A percentile compares a stretch with the other conserved stretches of the same genome.
These are phyloP conservation scores for Ascodesmis nigricans DNA, from an alignment of 495 filamentous ascomycete species.

Conservation along the genomic window DNA sequence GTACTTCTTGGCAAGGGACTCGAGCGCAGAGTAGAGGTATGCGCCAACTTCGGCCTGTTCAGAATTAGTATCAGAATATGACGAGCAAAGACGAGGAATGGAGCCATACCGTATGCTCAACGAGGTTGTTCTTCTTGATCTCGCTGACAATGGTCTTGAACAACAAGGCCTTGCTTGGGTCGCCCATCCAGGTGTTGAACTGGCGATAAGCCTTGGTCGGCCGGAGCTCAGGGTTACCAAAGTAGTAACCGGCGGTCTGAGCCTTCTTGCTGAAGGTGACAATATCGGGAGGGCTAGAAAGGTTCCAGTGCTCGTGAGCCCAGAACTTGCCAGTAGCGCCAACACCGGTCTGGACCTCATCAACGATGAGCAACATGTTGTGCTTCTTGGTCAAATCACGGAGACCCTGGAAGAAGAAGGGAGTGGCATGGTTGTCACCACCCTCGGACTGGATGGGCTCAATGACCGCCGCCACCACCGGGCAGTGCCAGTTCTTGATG, in stretches of 20 bases:
- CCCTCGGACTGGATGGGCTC: conserved; percentile 98
- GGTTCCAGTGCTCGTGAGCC: conserved; percentile 96
- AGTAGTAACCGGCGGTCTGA: conserved; percentile 95
- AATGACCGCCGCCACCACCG: conserved; percentile 73
- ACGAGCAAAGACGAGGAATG: neutral
- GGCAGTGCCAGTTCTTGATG: conserved; percentile 52
- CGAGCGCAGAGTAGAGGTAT: conserved; percentile 56
- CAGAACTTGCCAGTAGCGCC: conserved; percentile 94
- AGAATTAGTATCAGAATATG: neutral
- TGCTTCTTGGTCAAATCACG: conserved; percentile 69
- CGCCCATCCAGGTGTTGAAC: conserved; percentile 99
- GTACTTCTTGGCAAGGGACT: conserved; percentile 46
- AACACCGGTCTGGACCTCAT: conserved; percentile 95
- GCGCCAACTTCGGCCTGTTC: conserved; percentile 43
- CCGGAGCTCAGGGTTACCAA: conserved; percentile 61
- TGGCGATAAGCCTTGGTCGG: conserved; percentile 98
- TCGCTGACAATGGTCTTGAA: conserved; percentile 85
- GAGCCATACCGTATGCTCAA: conserved; percentile 40
- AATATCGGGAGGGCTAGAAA: conserved; percentile 76
- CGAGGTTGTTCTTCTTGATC: conserved; percentile 59
- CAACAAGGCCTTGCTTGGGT: conserved; percentile 70
- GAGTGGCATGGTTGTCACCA: conserved; percentile 93
- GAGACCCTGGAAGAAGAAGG: conserved; percentile 75
- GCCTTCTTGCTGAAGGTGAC: conserved; percentile 99
- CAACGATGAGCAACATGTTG: conserved; percentile 80